Percentiles rank a stretch among this genome's conserved stretches.
phyloP scores from a whole-genome alignment of 1,284 basidiomycete genomes.

The Microbotryum silenes-acaulis region DNA sequence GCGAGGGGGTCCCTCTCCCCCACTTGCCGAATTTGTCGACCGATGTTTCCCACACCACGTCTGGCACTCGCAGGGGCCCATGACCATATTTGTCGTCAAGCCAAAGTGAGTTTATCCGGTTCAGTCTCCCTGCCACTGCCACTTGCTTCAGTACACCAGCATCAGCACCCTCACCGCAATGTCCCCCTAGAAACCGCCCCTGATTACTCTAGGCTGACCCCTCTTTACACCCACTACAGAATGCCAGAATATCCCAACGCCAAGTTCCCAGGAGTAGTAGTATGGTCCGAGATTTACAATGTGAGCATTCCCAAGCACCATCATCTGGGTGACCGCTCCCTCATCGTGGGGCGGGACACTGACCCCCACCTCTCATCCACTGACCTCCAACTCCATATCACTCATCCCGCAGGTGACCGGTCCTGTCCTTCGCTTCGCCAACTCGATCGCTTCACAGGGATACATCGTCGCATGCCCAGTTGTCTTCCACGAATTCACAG shows the following conservation, averaged over 20 bases:
- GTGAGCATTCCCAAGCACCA: conserved; percentile 7
- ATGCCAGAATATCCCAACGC: conserved; percentile 66
- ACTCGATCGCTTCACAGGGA: conserved; percentile 84
- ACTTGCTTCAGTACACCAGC: neutral
- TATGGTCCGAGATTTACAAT: conserved; percentile 45
- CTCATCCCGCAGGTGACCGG: conserved; percentile 48
- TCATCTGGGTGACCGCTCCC: too few species aligned
- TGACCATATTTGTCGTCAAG: conserved; percentile 68
- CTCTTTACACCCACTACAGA: conserved; percentile 26
- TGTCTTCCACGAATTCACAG: conserved; percentile 74
- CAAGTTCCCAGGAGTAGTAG: conserved; percentile 54
- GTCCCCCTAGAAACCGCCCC: neutral
- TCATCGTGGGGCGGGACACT: too few species aligned
- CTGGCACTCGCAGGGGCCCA: conserved; percentile 46
- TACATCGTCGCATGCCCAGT: conserved; percentile 67
- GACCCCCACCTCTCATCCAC: too few species aligned
- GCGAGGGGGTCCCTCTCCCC: too few species aligned
- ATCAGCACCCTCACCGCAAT: too few species aligned
- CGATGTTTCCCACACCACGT: too few species aligned
- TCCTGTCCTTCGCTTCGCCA: conserved; percentile 78
- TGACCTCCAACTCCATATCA: conserved; percentile 6
- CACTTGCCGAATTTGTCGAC: too few species aligned
- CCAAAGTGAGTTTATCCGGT: conserved; percentile 42
- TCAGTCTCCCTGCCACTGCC: neutral
- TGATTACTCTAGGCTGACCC: neutral